Evolutionary conservation across 2,329 filamentous ascomycete genomes (phyloP).

Genomic region (Cordyceps javanica): DNA sequence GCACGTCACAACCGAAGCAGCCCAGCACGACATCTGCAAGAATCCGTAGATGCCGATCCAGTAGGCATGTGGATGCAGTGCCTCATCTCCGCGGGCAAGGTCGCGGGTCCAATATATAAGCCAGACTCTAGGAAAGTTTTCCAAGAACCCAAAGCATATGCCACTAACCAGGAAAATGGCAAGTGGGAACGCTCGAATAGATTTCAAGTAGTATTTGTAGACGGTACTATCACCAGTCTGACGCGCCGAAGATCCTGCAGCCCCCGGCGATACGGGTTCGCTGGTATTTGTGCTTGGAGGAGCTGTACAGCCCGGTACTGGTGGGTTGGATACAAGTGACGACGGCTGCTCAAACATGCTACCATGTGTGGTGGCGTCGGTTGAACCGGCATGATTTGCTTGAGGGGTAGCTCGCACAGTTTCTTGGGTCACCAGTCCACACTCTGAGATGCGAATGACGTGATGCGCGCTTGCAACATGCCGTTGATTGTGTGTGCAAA

Average conservation of each 20-base stretch:
- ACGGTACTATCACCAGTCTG: slow-evolving; percentile 18
- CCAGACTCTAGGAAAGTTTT: slow-evolving; percentile 23
- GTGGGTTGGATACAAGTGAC: too few relatives aligned
- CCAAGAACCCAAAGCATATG: slow-evolving; percentile 15
- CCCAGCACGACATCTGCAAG: neutral
- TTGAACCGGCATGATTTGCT: too few relatives aligned
- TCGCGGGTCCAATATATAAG: slow-evolving; percentile 26
- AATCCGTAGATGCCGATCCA: neutral
- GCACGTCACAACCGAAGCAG: slow-evolving; percentile 8
- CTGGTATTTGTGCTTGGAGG: too few relatives aligned
- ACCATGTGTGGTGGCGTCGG: too few relatives aligned
- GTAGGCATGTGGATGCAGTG: slow-evolving; percentile 4
- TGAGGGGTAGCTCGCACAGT: too few relatives aligned
- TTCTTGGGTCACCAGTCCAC: neutral
- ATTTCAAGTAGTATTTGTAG: slow-evolving; percentile 20
- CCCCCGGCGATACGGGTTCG: neutral
- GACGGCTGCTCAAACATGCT: too few relatives aligned
- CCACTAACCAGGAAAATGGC: slow-evolving; percentile 5
- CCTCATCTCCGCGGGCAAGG: slow-evolving; percentile 7
- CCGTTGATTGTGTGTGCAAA: slow-evolving; percentile 34
- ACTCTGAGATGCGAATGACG: slow-evolving; percentile 30
- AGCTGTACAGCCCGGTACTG: too few relatives aligned
- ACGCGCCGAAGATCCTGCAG: neutral
- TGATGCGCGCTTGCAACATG: slow-evolving; percentile 32
- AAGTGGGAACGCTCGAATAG: slow-evolving; percentile 9